Conservation (phyloP, 78 protist genomes). For the Dictyostelium brefeldianum region DNA sequence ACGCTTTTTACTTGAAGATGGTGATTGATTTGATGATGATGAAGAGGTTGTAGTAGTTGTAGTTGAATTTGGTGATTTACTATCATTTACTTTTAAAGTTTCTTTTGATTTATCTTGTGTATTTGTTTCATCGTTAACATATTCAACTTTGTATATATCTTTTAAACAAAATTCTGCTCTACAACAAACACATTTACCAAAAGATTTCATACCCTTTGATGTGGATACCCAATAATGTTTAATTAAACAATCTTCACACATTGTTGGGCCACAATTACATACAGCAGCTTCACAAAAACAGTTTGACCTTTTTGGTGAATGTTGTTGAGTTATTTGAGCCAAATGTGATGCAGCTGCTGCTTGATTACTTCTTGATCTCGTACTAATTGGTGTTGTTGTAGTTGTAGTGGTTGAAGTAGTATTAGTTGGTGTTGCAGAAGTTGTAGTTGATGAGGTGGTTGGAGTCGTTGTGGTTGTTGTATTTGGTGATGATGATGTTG, state of each 20-base stretch:
- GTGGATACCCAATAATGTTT: conserved; percentile 60
- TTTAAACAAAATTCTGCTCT: conserved; percentile 70
- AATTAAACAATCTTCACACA: conserved; percentile 52
- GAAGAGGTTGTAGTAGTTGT: background rate
- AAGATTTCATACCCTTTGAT: conserved; percentile 30
- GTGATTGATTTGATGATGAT: background rate
- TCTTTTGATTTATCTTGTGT: background rate
- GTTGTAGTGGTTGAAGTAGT: background rate
- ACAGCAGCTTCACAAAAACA: conserved; percentile 35
- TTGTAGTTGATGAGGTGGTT: background rate
- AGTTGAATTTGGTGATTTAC: background rate
- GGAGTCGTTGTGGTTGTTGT: background rate
- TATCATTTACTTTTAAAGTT: background rate
- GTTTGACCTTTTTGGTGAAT: background rate
- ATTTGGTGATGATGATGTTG: background rate
- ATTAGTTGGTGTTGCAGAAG: background rate
- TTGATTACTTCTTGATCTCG: background rate
- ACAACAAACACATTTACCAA: conserved; percentile 60
- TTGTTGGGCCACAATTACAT: conserved; percentile 59
- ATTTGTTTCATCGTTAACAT: background rate
- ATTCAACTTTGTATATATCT: conserved; percentile 54
- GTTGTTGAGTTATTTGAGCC: no score
- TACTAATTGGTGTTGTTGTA: background rate
- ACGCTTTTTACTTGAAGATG: background rate
- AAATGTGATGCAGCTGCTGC: background rate